phyloP scores from a whole-genome alignment of 2,329 filamentous ascomycete genomes.

The Juglanconis sp. region DNA sequence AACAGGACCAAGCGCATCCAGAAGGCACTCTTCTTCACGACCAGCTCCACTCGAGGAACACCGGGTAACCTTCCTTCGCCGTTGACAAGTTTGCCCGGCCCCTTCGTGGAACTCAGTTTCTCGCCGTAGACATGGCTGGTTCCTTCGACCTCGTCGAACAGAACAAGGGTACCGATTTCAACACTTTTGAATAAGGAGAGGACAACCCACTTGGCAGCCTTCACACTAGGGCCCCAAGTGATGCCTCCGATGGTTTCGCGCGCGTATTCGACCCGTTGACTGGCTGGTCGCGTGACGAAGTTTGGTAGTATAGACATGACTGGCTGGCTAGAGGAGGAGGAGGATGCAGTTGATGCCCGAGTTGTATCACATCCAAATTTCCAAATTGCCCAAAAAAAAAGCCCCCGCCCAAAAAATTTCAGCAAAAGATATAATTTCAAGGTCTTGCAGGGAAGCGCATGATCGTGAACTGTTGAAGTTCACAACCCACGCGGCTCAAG shows the following conservation, averaged over 20 bases:
- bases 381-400: neutral
- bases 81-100: slow-evolving; percentile 31
- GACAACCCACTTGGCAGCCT: slow-evolving; percentile 44
- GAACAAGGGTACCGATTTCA: slow-evolving; percentile 44
- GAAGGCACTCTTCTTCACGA: slow-evolving; percentile 63
- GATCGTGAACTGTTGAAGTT: neutral
- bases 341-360: neutral
- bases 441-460: slow-evolving; percentile 4
- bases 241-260: slow-evolving; percentile 41
- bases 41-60: slow-evolving; percentile 49
- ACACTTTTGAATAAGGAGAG: slow-evolving; percentile 45
- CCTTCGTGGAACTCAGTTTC: slow-evolving; percentile 34
- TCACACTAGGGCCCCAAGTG: slow-evolving; percentile 45
- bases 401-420: neutral
- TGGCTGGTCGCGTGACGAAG: slow-evolving; percentile 36
- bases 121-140: slow-evolving; percentile 44
- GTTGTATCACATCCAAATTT: neutral
- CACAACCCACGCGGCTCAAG: neutral
- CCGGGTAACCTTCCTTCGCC: slow-evolving; percentile 36
- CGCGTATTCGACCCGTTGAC: slow-evolving; percentile 36
- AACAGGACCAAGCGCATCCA: slow-evolving; percentile 68
- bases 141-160: slow-evolving; percentile 44
- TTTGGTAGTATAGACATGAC: slow-evolving; percentile 34
- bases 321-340: neutral
- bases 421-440: neutral